Conservation (phyloP, 495 filamentous ascomycete genomes). For the Trichoderma orchidacearum region DNA sequence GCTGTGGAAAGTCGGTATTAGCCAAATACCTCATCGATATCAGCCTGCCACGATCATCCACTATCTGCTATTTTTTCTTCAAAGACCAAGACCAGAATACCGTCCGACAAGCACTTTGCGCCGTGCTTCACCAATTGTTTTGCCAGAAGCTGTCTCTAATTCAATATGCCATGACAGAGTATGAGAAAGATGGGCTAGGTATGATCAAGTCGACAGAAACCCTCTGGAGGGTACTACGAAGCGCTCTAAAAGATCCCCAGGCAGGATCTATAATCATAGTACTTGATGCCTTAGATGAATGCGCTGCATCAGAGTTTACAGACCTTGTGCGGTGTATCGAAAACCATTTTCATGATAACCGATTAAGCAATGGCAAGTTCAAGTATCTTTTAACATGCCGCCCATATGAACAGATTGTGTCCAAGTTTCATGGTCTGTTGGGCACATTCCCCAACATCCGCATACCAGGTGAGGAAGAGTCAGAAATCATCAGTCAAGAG, state of each 20-base stretch:
- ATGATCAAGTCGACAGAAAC: conserved; percentile 8
- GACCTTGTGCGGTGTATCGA: background rate
- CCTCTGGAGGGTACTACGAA: conserved; percentile 22
- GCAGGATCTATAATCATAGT: conserved; percentile 26
- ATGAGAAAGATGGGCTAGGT: background rate
- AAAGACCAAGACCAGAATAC: conserved; percentile 14
- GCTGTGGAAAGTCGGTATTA: conserved; percentile 37
- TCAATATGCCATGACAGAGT: conserved; percentile 3
- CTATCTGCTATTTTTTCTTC: conserved; percentile 21
- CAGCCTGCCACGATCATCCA: background rate
- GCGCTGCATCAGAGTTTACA: background rate
- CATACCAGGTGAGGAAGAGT: conserved; percentile 21
- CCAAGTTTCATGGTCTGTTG: conserved; percentile 16
- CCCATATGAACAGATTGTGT: conserved; percentile 8
- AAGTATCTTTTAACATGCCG: conserved; percentile 20
- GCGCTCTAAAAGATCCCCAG: conserved; percentile 14
- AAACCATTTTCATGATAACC: background rate
- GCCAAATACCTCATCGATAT: conserved; percentile 22
- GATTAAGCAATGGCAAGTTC: background rate
- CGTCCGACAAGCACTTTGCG: conserved; percentile 13
- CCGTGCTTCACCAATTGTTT: conserved; percentile 19
- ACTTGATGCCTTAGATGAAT: conserved; percentile 22
- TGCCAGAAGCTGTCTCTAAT: conserved; percentile 5
- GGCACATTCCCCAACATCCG: conserved; percentile 11
- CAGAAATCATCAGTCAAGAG: conserved; percentile 7